phyloP scores from a whole-genome alignment of 176 grass and related monocot species.

The Ampelocalamus luodianensis region DNA sequence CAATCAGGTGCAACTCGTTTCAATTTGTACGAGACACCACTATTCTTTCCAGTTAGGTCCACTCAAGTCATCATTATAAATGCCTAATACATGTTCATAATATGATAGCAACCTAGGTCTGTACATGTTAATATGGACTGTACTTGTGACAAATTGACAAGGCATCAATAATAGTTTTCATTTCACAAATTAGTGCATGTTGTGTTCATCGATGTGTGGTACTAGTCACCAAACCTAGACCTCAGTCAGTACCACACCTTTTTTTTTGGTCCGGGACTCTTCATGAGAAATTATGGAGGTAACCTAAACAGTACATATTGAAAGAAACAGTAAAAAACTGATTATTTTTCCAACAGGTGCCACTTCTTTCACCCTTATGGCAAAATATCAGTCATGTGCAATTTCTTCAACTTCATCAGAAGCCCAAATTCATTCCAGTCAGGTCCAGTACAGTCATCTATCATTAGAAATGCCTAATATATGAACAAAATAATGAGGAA shows the following conservation, averaged over 20 bases:
- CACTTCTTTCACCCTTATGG: background rate
- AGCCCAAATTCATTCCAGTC: background rate
- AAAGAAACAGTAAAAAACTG: background rate
- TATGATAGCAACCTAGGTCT: too few species aligned
- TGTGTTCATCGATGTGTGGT: background rate
- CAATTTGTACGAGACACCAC: too few species aligned
- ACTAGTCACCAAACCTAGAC: background rate
- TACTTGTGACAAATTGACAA: too few species aligned
- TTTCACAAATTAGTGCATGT: slow-evolving; percentile 13
- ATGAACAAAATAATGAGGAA: too few species aligned
- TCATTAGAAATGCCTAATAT: background rate
- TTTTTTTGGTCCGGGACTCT: slow-evolving; percentile 3
- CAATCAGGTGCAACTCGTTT: too few species aligned
- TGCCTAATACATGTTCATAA: too few species aligned
- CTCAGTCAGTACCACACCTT: background rate
- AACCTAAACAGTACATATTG: background rate
- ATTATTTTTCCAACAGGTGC: background rate
- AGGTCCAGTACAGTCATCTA: background rate
- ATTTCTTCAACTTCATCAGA: slow-evolving; percentile 7
- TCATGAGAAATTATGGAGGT: background rate
- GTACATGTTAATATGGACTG: too few species aligned
- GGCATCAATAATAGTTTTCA: too few species aligned
- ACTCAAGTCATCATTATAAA: too few species aligned
- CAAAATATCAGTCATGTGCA: background rate
- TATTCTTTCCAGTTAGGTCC: too few species aligned